These are phyloP conservation scores for Botrytis elliptica DNA, from an alignment of 2,329 filamentous ascomycete species.

Conservation along the genomic window DNA sequence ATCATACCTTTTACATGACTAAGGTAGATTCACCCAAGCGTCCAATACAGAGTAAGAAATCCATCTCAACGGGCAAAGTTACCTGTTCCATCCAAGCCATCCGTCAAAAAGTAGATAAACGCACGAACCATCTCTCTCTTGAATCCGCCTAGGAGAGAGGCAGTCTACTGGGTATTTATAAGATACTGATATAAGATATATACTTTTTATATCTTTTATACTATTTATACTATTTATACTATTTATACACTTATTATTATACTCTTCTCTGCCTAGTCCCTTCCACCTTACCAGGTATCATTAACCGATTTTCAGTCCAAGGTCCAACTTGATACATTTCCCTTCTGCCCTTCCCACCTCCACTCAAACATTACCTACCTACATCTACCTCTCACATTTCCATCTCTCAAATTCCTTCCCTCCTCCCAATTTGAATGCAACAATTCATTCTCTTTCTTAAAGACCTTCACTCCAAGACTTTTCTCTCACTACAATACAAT, in stretches of 20 bases:
- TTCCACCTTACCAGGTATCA: not conserved
- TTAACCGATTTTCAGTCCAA: not conserved
- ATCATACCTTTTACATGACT: not conserved
- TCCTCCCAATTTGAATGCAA: not conserved
- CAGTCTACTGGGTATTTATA: no score
- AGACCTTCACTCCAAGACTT: not conserved
- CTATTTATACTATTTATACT: not conserved
- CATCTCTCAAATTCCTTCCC: not conserved
- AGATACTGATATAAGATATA: no score
- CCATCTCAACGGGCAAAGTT: not conserved
- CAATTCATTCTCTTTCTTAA: not conserved
- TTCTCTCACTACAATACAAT: not conserved
- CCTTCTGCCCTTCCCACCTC: slow-evolving; percentile 27
- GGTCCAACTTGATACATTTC: slow-evolving; percentile 2
- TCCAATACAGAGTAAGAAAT: not conserved
- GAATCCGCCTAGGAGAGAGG: not conserved
- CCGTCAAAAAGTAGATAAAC: not conserved
- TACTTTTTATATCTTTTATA: no score
- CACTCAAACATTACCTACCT: not conserved
- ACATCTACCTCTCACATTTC: not conserved
- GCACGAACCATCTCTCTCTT: not conserved
- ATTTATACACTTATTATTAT: not conserved
- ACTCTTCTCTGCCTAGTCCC: not conserved
- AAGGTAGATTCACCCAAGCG: not conserved
- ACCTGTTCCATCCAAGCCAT: not conserved